Evolutionary conservation across 2,329 filamentous ascomycete species (phyloP), one percentile per base, ranked within the genome.

Genomic region (Colletotrichum liaoningense): DNA sequence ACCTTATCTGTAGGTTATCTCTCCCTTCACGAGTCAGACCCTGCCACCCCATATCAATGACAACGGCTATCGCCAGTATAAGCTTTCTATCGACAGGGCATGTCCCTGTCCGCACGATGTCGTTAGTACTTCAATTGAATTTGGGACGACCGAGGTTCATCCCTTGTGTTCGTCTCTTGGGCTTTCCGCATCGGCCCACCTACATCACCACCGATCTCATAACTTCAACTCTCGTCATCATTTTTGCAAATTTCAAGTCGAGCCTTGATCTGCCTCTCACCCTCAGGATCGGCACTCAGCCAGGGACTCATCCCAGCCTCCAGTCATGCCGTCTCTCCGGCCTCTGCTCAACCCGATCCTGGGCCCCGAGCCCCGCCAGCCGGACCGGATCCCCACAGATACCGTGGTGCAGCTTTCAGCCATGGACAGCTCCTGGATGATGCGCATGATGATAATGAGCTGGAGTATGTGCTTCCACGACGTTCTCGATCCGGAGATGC

Each of bases 401-500:
- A 71, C 49, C 3, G 58, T 75, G 5, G 74, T 79, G 12, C 70
- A 79, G 8, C 75, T 83, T 6, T 79, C 80, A 4, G 80, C 81
- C 0, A 66, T 81, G 66, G 70, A 33, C 78, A 81, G 75, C 74
- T 78, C 57, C 75, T 81, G 19, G 82, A 84, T 73, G 79, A 79
- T 28, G 77, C 77, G 77, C 5, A 68, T 74, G n/a, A 78, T 82
- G 49, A 65, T 81, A 9, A 52, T 84, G 8, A 77, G 75, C 26
- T 82, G 78, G 78, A 80, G 81, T 0, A 78, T 87, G 54, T 79
- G 79, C 16, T 88, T 88, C 75, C 83, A 88, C 70, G 83, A 86
- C 69, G 84, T 86, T 1, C 80, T 88, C 3, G 85, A 88, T 67
- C 76, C 81, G 0, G 75, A 82, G 1, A 84, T 79, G 65, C 78